phyloP scores from a whole-genome alignment of 768 basidiomycete genomes.

The Podaxis rugospora region DNA sequence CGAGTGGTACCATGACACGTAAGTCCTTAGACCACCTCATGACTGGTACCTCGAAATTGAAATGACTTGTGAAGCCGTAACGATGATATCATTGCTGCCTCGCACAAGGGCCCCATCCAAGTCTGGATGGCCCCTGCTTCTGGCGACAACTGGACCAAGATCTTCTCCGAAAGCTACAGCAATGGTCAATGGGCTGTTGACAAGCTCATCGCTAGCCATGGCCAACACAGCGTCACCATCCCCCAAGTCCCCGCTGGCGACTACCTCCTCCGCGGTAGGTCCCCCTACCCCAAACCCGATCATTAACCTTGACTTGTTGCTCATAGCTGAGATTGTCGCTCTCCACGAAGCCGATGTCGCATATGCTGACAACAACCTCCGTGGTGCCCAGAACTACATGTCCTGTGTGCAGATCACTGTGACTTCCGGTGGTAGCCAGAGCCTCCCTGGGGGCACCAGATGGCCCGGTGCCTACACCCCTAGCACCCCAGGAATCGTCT shows the following conservation, averaged over 20 bases:
- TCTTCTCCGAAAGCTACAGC: conserved; percentile 25
- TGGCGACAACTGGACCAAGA: conserved; percentile 30
- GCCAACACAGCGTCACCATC: conserved; percentile 28
- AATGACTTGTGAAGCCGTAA: conserved; percentile 20
- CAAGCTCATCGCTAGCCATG: conserved; percentile 24
- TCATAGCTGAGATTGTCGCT: conserved; percentile 29
- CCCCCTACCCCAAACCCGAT: not conserved
- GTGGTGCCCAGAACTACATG: conserved; percentile 47
- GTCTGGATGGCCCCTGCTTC: conserved; percentile 28
- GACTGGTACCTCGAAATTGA: not conserved
- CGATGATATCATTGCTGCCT: conserved; percentile 32
- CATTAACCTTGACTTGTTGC: conserved; percentile 27
- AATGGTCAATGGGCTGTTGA: conserved; percentile 27
- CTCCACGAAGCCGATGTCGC: conserved; percentile 29
- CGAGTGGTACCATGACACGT: conserved; percentile 32
- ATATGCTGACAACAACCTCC: conserved; percentile 25
- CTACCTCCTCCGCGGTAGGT: conserved; percentile 29
- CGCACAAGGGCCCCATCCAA: conserved; percentile 31
- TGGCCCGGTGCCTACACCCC: conserved; percentile 29
- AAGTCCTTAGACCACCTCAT: not conserved
- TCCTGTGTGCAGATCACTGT: conserved; percentile 44
- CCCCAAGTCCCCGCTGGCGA: conserved; percentile 30
- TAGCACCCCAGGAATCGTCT: conserved; percentile 29
- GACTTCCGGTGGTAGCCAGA: conserved; percentile 23
- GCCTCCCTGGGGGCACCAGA: conserved; percentile 23